phyloP scores from a whole-genome alignment of 768 basidiomycete species.

The Agrocybe praecox region DNA sequence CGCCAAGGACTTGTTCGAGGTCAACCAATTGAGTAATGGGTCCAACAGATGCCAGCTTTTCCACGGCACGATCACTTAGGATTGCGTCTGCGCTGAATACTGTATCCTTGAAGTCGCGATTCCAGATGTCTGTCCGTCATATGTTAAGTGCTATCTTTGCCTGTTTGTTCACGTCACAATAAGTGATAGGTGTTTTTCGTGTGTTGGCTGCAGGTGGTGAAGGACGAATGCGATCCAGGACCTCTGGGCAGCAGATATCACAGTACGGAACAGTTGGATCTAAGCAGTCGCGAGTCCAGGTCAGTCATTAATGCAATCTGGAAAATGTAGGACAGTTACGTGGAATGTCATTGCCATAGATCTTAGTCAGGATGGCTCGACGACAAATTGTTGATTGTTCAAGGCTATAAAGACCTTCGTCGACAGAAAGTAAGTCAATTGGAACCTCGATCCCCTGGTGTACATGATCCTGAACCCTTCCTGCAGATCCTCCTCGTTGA shows the following conservation, averaged over 20 bases:
- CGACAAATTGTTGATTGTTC: too few species aligned
- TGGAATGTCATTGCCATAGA: too few species aligned
- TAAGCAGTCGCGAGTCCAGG: too few species aligned
- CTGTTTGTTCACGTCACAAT: background rate
- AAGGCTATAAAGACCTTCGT: too few species aligned
- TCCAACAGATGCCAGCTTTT: background rate
- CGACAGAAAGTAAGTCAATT: too few species aligned
- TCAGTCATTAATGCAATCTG: too few species aligned
- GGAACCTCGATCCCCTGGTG: too few species aligned
- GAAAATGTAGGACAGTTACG: too few species aligned
- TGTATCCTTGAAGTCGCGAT: background rate
- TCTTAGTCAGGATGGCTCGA: too few species aligned
- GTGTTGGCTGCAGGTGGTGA: background rate
- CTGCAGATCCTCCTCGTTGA: too few species aligned
- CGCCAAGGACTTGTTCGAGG: background rate
- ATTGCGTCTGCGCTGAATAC: background rate
- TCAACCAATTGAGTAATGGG: background rate
- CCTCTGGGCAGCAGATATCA: slow-evolving; percentile 4
- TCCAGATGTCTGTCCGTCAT: background rate
- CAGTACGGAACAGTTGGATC: slow-evolving; percentile 1
- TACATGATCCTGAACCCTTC: too few species aligned
- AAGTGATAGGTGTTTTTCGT: background rate
- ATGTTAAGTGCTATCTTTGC: background rate
- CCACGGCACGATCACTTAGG: background rate
- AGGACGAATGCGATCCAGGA: slow-evolving; percentile 2